Base-by-base conservation (phyloP, 2,329 filamentous ascomycete species). In the Ascosphaera aggregata region DNA sequence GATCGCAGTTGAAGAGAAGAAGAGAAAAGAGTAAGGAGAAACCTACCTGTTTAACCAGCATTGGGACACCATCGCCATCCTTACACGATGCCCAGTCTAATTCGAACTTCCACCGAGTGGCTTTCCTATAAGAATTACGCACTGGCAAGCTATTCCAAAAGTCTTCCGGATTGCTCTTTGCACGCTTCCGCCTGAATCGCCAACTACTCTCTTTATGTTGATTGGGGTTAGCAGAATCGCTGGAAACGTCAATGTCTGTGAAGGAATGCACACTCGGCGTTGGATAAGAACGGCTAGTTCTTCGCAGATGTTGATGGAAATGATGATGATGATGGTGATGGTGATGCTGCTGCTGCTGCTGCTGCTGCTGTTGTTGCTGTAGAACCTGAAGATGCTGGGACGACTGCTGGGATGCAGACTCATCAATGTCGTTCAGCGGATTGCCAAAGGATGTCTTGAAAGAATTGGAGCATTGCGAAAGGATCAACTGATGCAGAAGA, bases 401-500 rank as follows among this genome's bases (percentile, higher is more conserved):
- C 5, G 30, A 32, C 4, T n/a, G 30, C 30, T 5, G 30, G 15
- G 30, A n/a, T n/a, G 13, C 4, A 32, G 30, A 5, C 30, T 32
- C 30, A n/a, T n/a, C 11, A n/a, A 32, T 32, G 15, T 32, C 30
- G 30, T 32, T 9, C 30, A 32, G 39, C 53, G 56, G 18, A 27
- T n/a, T n/a, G 15, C 30, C 15, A 9, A 32, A 32, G 9, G 30
- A 32, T 13, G 80, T 78, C 56, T 92, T 81, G 54, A 95, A 95
- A 63, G 93, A 94, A 13, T 82, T 84, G 4, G 84, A 93, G 51
- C 80, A 92, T 57, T 91, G 80, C 22, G 80, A 76, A 47, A 95
- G 63, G 32, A 86, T 93, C 50, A 94, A 69, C 43, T 76, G 69
- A 59, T 95, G 86, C 41, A 95, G 66, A 36, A 94, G 66, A 54